Evolutionary conservation across 352 stramenopile species (phyloP), one percentile per base, ranked within the genome.

Genomic region (Phytophthora colocasiae): DNA sequence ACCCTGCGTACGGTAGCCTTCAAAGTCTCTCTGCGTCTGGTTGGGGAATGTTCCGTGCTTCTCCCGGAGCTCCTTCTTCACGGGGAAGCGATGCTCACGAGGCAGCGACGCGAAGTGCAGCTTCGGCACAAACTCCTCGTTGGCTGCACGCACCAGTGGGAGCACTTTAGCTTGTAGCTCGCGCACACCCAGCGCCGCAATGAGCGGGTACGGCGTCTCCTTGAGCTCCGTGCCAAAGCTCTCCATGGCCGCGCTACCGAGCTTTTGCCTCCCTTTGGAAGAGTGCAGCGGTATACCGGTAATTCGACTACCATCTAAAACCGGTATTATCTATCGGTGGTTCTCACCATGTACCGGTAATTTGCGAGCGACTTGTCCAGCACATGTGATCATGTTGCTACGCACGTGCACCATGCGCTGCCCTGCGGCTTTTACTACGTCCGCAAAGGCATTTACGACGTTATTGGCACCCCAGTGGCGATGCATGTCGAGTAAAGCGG

Each of bases 141-240:
- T 96, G 50, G 90, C 73, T 10, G 71, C 75, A 41, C 86, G 84
- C 59, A 95, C 63, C 22, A 81, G 71, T 32, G 77, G 73, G 27
- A 95, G 73, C 26, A 95, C 77, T 66, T 89, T 89, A n/a, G 63
- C 41, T 68, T 95, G 87, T 54, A 95, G 69, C 55, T 95, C 85
- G 15, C 76, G 83, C 48, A 80, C 66, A n/a, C 89, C 87, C 17
- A 96, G 73, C 61, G 81, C 82, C 59, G 85, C 87, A 34, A 96
- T 85, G 41, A 96, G 76, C 72, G 89, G 89, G 69, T 91, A 90
- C 73, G 89, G 89, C 68, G 82, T 92, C 80, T 96, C 87, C 71
- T 92, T 93, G 59, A 95, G 78, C 81, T 96, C 89, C 6, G 72
- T 61, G 31, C 80, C 78, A 74, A 92, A 95, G 64, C 71, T 88